Evolutionary conservation across 179 eudicot species (phyloP).

Genomic region (Silene coronaria): DNA sequence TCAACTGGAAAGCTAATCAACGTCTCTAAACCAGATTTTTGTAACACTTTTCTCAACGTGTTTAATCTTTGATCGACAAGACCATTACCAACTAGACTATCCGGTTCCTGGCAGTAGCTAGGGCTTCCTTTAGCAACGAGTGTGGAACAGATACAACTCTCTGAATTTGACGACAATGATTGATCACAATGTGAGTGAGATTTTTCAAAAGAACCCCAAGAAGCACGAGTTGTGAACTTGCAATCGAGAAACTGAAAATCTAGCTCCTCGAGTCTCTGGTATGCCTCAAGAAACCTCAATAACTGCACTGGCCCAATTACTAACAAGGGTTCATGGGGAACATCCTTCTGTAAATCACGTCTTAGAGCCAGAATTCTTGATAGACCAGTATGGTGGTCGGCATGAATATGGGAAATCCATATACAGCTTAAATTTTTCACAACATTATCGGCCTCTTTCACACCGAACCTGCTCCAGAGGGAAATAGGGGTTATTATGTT

Average conservation of each 20-base stretch:
- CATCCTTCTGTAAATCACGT: conserved; percentile 57
- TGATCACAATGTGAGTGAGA: conserved; percentile 29
- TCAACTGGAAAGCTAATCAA: conserved; percentile 77
- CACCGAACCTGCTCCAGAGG: conserved; percentile 54
- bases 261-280: conserved; percentile 76
- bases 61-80: conserved; percentile 35
- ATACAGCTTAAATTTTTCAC: conserved; percentile 62
- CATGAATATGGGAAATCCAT: conserved; percentile 98
- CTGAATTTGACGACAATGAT: conserved; percentile 11
- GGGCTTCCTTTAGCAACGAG: conserved; percentile 64
- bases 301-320: conserved; percentile 84
- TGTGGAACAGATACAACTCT: conserved; percentile 27
- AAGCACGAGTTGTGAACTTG: conserved; percentile 62
- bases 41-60: conserved; percentile 42
- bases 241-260: conserved; percentile 90
- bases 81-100: conserved; percentile 36
- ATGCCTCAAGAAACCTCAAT: conserved; percentile 71
- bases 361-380: conserved; percentile 87
- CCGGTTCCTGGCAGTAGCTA: conserved; percentile 56
- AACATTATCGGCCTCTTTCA: conserved; percentile 81
- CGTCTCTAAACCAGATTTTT: conserved; percentile 65
- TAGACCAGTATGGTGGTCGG: conserved; percentile 95
- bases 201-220: conserved; percentile 39
- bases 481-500: not conserved
- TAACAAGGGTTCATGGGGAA: conserved; percentile 65